Base-by-base conservation (phyloP, 352 stramenopile species). In the Phytophthora constricta region DNA sequence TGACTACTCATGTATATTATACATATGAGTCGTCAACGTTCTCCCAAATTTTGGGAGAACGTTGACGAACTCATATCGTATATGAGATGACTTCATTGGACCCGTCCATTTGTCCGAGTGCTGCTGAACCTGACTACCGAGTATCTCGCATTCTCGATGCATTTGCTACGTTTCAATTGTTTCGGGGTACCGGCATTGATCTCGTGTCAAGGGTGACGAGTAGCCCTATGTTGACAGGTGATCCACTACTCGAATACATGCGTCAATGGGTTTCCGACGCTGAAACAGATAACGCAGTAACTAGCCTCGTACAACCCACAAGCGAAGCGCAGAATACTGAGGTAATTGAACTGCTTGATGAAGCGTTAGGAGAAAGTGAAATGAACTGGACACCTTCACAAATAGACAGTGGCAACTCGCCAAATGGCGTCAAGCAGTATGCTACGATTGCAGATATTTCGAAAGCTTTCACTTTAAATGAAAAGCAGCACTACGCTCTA, bases 241-340 rank as follows among this genome's bases (percentile, higher is more conserved):
- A 43, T 37, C 53, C 53, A 2, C 0, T 2, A 14, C 5, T 60
- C 42, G 1, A 39, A 14, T 3, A 52, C 25, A 60, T 60, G 53
- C 39, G 17, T 4, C 50, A 63, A 41, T 63, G 43, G 56, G 45
- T 63, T 43, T 23, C 26, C 13, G 31, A 56, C 20, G 5, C 10
- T 16, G 17, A 43, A 16, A 56, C 48, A 26, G 48, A 56, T n/a
- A 56, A 56, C 25, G n/a, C 16, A 39, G 20, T 56, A 16, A 13
- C 10, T 28, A 17, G 17, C 27, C 16, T 17, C 48, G 10, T 42
- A 26, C 26, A 26, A 23, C 10, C 48, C 13, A n/a, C 17, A 2
- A 50, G 0, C 14, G 16, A 9, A 42, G 14, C 14, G 14, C 48
- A 22, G 17, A 20, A 56, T 56, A 56, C 48, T 20, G 14, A 23